phyloP scores from a whole-genome alignment of 495 filamentous ascomycete genomes.

The Cryomyces minteri region DNA sequence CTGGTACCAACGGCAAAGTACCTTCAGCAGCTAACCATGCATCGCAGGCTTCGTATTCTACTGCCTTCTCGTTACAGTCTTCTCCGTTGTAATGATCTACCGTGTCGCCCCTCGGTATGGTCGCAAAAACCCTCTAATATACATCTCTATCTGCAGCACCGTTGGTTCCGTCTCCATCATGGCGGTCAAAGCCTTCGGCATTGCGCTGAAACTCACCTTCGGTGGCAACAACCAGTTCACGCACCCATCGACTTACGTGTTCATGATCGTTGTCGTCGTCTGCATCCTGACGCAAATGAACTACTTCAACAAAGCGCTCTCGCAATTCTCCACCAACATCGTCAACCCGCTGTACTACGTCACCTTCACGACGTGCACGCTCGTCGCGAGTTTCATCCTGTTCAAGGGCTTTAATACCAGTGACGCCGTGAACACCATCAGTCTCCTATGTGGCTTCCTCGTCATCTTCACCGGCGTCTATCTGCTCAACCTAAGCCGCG shows the following conservation, averaged over 20 bases:
- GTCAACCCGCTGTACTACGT: slow-evolving; percentile 99
- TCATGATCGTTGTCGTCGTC: slow-evolving; percentile 75
- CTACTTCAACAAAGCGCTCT: slow-evolving; percentile 97
- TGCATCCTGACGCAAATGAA: slow-evolving; percentile 99
- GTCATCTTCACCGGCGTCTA: slow-evolving; percentile 96
- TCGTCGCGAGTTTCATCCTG: slow-evolving; percentile 91
- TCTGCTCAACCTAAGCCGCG: slow-evolving; percentile 81
- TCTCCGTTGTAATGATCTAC: slow-evolving; percentile 91
- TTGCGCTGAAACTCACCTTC: slow-evolving; percentile 85
- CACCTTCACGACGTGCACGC: slow-evolving; percentile 92
- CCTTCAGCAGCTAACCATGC: slow-evolving; percentile 9
- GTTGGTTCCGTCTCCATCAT: slow-evolving; percentile 95
- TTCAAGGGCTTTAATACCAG: slow-evolving; percentile 96
- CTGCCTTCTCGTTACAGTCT: slow-evolving; percentile 53
- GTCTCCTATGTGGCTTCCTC: slow-evolving; percentile 82
- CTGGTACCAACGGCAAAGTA: neutral
- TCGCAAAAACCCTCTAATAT: slow-evolving; percentile 87
- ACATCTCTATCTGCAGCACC: slow-evolving; percentile 90
- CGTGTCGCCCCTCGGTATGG: slow-evolving; percentile 73
- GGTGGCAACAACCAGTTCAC: slow-evolving; percentile 84
- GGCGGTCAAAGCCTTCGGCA: slow-evolving; percentile 96
- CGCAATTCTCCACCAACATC: slow-evolving; percentile 89
- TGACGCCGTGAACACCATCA: slow-evolving; percentile 82
- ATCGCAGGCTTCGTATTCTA: slow-evolving; percentile 69
- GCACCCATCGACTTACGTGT: slow-evolving; percentile 89